Evolutionary conservation across 2,329 filamentous ascomycete genomes (phyloP), one percentile per base, ranked within the genome.

Genomic region (Colletotrichum tanaceti): DNA sequence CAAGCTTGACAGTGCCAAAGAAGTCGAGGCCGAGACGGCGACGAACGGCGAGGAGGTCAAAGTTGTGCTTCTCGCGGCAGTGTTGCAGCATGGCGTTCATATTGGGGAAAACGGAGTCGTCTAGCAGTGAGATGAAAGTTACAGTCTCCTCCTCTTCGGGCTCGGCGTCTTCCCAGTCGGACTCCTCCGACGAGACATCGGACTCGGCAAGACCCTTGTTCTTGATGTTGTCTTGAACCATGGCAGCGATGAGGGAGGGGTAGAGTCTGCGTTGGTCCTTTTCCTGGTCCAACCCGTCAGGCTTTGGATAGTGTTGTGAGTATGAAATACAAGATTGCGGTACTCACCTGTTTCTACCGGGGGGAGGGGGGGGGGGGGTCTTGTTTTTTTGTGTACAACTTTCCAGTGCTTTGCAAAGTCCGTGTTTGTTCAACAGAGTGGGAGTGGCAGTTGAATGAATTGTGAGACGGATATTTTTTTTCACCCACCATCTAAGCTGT

Each of bases 1-100:
- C 88, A 41, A 94, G 82, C 78, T 90, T 93, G 73, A 94, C 88
- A 68, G 85, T 87, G 35, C 89, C 91, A 68, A 93, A 85, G 73
- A 94, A 93, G 74, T 94, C 91, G 52, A 94, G 83, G 24, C 81
- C 84, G 75, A 88, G 78, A 24, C 79, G 81, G 66, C 87, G 86
- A 65, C 89, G 83, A 41, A 88, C 81, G 61, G 83, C 85, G 61
- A 89, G 76, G 68, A 94, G 87, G 77, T 94, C 91, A 73, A 94
- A 91, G 35, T 80, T 79, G 74, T 90, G 83, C 73, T 87, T 87
- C 58, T 89, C 84, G 74, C 87, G 90, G 85, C 89, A 91, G 76
- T 93, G 84, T 43, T 84, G 80, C 53, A 94, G 81, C 90, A 94
- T 93, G 22, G 85, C 83, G 35, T 79, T 77, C 43, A 89, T 85